Evolutionary conservation across 371 early-diverging fungal genomes (phyloP).

Genomic region (Mucor racemosus): DNA sequence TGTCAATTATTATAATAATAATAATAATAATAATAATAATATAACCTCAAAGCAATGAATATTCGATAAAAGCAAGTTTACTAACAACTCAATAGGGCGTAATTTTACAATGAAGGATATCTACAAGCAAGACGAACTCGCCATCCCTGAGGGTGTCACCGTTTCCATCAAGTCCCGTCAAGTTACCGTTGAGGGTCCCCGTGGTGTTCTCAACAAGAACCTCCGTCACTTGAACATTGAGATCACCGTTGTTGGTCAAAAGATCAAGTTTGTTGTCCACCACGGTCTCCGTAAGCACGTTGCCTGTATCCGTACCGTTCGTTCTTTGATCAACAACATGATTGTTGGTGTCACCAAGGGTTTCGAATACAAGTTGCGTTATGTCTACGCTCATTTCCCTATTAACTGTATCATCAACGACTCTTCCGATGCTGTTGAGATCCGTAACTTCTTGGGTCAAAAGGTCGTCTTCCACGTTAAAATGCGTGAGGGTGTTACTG

Average conservation of each 20-base stretch:
- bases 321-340: slow-evolving; percentile 97
- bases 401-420: slow-evolving; percentile 96
- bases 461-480: slow-evolving; percentile 90
- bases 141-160: slow-evolving; percentile 79
- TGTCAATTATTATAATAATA: not conserved
- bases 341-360: slow-evolving; percentile 99
- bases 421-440: slow-evolving; percentile 86
- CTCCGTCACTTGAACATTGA: slow-evolving; percentile 96
- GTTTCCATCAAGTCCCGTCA: slow-evolving; percentile 80
- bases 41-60: too few relatives aligned
- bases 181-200: slow-evolving; percentile 84
- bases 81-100: not conserved
- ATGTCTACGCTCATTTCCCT: slow-evolving; percentile 99
- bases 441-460: slow-evolving; percentile 99
- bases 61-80: not conserved
- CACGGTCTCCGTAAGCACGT: slow-evolving; percentile 98
- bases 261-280: slow-evolving; percentile 91
- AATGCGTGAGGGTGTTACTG: slow-evolving; percentile 93
- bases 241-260: slow-evolving; percentile 57
- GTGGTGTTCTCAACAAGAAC: slow-evolving; percentile 91
- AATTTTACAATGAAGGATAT: slow-evolving; percentile 78
- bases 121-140: slow-evolving; percentile 81
- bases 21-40: not conserved
- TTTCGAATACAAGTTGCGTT: slow-evolving; percentile 99
- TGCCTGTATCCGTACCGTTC: slow-evolving; percentile 97